These are phyloP conservation scores for Pinguiococcus pyrenoidosus DNA, from an alignment of 108 stramenopile genomes.

Conservation along the genomic window DNA sequence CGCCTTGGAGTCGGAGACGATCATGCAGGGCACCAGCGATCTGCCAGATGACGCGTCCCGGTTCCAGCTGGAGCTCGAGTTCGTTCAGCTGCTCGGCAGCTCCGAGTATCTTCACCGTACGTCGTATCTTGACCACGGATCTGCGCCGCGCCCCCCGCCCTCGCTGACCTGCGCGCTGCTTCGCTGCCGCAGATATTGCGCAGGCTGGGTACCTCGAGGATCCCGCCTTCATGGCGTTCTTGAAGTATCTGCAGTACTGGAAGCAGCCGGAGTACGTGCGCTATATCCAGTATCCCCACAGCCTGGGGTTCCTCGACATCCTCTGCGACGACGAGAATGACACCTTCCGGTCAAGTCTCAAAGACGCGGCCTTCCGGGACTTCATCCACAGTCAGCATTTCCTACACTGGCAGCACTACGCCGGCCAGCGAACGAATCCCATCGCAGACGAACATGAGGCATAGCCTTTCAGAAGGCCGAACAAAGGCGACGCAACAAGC, in stretches of 20 bases:
- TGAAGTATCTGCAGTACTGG: slow-evolving; percentile 32
- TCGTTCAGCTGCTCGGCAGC: slow-evolving; percentile 37
- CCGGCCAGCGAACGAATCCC: too few relatives aligned
- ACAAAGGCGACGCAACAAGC: too few relatives aligned
- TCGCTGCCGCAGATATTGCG: slow-evolving; percentile 11
- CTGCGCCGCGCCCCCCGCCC: too few relatives aligned
- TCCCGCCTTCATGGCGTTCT: slow-evolving; percentile 23
- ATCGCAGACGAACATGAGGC: too few relatives aligned
- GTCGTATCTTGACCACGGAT: too few relatives aligned
- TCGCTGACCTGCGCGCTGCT: too few relatives aligned
- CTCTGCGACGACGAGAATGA: slow-evolving; percentile 7
- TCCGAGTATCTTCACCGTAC: slow-evolving; percentile 27
- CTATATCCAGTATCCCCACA: slow-evolving; percentile 20
- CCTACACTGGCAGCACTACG: slow-evolving; percentile 8
- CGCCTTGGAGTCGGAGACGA: too few relatives aligned
- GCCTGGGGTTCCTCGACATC: slow-evolving; percentile 25
- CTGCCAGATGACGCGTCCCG: slow-evolving; percentile 10
- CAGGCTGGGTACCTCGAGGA: slow-evolving; percentile 27
- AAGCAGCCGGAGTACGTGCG: slow-evolving; percentile 21
- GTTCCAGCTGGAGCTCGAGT: slow-evolving; percentile 36
- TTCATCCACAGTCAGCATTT: slow-evolving; percentile 12
- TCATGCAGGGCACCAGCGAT: too few relatives aligned
- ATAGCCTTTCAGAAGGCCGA: too few relatives aligned
- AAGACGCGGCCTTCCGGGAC: neutral
- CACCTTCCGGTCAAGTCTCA: neutral